Evolutionary conservation across 2,329 filamentous ascomycete genomes (phyloP), one percentile per base, ranked within the genome.

Genomic region (Escovopsis sp.): DNA sequence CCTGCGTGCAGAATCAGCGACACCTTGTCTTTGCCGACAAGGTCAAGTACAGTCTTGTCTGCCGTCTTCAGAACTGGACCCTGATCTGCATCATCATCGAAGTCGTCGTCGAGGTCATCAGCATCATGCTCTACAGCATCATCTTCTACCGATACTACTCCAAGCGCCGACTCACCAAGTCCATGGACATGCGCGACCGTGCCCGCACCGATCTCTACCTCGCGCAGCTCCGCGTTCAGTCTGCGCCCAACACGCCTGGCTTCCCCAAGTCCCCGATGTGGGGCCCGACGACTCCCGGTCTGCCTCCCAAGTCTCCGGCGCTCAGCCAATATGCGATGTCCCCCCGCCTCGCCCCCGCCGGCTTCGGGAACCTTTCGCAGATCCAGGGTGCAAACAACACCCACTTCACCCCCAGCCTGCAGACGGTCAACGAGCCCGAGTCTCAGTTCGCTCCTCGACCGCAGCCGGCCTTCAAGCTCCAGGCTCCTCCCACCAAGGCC

Each of bases 141-240:
- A 77, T 94, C 56, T 94, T 96, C 68, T 96, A 93, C 70, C 82
- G 90, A 48, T 92, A 93, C 70, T 94, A 87, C 74, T 86, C 82
- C 46, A 98, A 96, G 72, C 81, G 85, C 56, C 81, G 82, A 55
- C 82, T 98, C 43, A 78, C 81, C 61, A 96, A 94, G 70, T 87
- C 86, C 43, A 98, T 98, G 90, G 82, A 93, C 55, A 68, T 82
- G 54, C 85, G 90, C 49, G 90, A 98, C 68, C 81, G 83, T 53
- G 90, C 90, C 45, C 82, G 90, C 43, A 88, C 83, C 41, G 87
- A 96, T 56, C 74, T 98, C 44, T 96, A 96, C 66, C 83, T 96
- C 43, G 86, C 80, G 36, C 80, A 85, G 56, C 73, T 86, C 29
- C 79, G 78, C 46, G 65, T 75, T 15, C 87, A 96, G 62, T 93